Evolutionary conservation across 2,329 filamentous ascomycete species (phyloP).

Genomic region (Phialocephala sp.): DNA sequence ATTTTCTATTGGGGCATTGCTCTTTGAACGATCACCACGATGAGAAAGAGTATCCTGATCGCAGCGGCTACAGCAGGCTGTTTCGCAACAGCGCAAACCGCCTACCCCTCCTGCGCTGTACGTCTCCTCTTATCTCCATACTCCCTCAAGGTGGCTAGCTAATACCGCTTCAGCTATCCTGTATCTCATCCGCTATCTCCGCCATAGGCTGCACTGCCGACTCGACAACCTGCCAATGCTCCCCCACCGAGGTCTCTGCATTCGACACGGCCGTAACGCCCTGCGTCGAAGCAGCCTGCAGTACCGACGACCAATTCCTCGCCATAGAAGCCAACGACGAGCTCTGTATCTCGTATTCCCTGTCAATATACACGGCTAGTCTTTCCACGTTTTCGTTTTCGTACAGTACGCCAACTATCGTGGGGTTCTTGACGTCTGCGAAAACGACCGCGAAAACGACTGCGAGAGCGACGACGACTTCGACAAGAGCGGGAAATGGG

Average conservation of each 20-base stretch:
- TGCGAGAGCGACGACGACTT: neutral
- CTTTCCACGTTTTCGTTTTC: neutral
- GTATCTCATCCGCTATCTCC: neutral
- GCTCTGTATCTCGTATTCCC: neutral
- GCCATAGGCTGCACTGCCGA: neutral
- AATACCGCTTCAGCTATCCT: neutral
- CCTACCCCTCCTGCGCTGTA: slow-evolving; percentile 5
- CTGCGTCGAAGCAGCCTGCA: slow-evolving; percentile 5
- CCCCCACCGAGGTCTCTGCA: neutral
- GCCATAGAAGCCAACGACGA: neutral
- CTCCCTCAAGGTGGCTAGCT: neutral
- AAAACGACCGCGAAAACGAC: neutral
- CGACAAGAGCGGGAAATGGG: neutral
- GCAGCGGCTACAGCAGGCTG: neutral
- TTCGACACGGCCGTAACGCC: neutral
- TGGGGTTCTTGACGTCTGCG: neutral
- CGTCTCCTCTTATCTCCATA: neutral
- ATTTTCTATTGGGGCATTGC: neutral
- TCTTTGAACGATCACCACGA: neutral
- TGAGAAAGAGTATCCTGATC: neutral
- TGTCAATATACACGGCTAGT: neutral
- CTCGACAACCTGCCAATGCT: slow-evolving; percentile 3
- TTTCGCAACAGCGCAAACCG: neutral
- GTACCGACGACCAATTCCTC: neutral
- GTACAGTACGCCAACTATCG: neutral